Conservation (phyloP, 306 rosid genomes). For the Rosa multiflora region DNA sequence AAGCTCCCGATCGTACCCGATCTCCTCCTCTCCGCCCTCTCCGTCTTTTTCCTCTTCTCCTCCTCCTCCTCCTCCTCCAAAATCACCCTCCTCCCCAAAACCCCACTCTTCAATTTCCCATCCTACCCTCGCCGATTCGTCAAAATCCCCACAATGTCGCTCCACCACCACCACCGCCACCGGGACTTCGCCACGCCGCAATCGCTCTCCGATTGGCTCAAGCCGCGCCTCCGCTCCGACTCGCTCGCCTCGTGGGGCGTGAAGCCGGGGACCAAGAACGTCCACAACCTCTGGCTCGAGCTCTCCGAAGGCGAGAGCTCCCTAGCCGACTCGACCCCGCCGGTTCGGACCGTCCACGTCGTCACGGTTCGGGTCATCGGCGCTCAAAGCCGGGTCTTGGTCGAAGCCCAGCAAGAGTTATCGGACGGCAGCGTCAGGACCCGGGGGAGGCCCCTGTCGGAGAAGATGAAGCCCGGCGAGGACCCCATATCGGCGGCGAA, state of each 20-base stretch:
- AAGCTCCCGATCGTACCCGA: conserved; percentile 49
- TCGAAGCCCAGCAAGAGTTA: conserved; percentile 75
- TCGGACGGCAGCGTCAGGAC: conserved; percentile 64
- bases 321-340: conserved; percentile 71
- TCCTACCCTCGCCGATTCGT: conserved; percentile 54
- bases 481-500: conserved; percentile 69
- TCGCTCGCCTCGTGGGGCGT: conserved; percentile 93
- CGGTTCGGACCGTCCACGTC: conserved; percentile 84
- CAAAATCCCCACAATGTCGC: conserved; percentile 73
- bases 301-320: conserved; percentile 82
- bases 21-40: conserved; percentile 60
- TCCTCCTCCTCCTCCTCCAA: conserved; percentile 38
- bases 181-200: conserved; percentile 59
- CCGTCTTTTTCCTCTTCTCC: conserved; percentile 62
- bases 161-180: conserved; percentile 16
- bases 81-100: conserved; percentile 14
- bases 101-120: conserved; percentile 43
- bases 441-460: conserved; percentile 81
- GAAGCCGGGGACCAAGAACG: conserved; percentile 86
- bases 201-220: conserved; percentile 84
- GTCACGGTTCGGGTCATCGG: conserved; percentile 54
- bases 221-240: conserved; percentile 73
- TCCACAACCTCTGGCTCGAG: conserved; percentile 97
- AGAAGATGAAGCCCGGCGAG: conserved; percentile 92
- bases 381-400: conserved; percentile 33